phyloP scores from a whole-genome alignment of 2,329 filamentous ascomycete genomes.

The Lachnellula subtilissima region DNA sequence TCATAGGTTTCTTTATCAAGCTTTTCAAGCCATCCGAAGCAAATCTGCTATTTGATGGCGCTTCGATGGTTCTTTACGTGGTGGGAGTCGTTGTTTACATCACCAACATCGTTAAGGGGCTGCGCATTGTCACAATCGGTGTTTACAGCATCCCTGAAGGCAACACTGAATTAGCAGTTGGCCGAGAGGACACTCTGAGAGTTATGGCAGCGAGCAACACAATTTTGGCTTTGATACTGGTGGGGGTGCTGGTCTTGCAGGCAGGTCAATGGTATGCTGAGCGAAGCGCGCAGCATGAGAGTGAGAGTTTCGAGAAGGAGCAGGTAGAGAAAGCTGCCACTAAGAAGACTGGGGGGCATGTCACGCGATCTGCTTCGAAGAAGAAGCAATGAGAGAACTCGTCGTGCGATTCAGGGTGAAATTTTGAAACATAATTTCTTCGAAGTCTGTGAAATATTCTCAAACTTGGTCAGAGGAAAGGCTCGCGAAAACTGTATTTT shows the following conservation, averaged over 20 bases:
- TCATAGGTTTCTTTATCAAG: constrained; percentile 87
- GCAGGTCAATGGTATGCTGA: constrained; percentile 98
- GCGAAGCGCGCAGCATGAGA: constrained; percentile 81
- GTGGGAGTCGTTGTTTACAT: constrained; percentile 91
- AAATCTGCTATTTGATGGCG: constrained; percentile 90
- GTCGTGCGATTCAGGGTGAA: background rate
- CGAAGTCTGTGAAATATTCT: background rate
- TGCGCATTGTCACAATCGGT: constrained; percentile 74
- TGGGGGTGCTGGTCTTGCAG: constrained; percentile 89
- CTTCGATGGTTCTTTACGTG: constrained; percentile 67
- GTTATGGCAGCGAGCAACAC: constrained; percentile 94
- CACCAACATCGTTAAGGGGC: constrained; percentile 92
- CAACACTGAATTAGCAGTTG: constrained; percentile 59
- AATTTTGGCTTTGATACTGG: constrained; percentile 84
- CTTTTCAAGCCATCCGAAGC: constrained; percentile 90
- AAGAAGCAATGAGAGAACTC: constrained; percentile 32
- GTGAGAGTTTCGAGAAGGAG: constrained; percentile 56
- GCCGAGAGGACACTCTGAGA: constrained; percentile 82
- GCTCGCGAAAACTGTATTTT: background rate
- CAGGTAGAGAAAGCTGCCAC: constrained; percentile 43
- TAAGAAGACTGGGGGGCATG: constrained; percentile 29
- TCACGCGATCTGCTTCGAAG: constrained; percentile 30
- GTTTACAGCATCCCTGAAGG: constrained; percentile 41
- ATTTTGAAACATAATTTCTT: background rate
- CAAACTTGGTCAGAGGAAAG: background rate